Percentiles rank a stretch among this genome's conserved stretches.
These are phyloP conservation scores for Fusarium coffeatum DNA, from an alignment of 2,329 filamentous ascomycete species.

Conservation along the genomic window DNA sequence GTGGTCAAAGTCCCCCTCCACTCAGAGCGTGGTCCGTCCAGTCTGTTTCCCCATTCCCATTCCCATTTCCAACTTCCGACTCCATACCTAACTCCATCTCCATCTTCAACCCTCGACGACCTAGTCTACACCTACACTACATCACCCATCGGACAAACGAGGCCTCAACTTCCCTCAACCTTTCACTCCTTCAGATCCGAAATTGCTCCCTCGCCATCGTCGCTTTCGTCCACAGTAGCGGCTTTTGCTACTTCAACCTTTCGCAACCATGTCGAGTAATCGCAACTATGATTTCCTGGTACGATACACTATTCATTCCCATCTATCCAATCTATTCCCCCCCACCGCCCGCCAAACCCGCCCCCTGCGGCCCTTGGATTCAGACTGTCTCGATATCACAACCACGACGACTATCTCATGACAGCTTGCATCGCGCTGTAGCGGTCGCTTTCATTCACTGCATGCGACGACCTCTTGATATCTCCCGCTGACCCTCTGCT, in stretches of 20 bases:
- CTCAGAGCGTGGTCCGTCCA: background rate
- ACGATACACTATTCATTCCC: conserved; percentile 53
- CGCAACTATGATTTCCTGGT: conserved; percentile 99
- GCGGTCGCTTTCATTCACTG: background rate
- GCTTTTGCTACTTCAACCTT: conserved; percentile 33
- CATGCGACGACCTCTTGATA: conserved; percentile 1
- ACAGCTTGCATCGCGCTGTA: conserved; percentile 7
- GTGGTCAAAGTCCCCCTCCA: background rate
- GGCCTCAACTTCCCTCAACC: conserved; percentile 3
- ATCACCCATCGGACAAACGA: conserved; percentile 11
- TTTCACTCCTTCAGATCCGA: conserved; percentile 24
- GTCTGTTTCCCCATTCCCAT: conserved; percentile 17
- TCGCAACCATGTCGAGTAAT: conserved; percentile 85
- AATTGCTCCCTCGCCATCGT: conserved; percentile 24
- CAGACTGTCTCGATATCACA: conserved; percentile 17
- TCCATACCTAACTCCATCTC: conserved; percentile 36
- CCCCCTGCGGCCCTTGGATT: conserved; percentile 28
- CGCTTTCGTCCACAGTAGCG: conserved; percentile 28
- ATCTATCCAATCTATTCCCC: conserved; percentile 34
- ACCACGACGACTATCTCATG: conserved; percentile 15
- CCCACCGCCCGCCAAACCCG: conserved; percentile 36
- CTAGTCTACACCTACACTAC: conserved; percentile 7
- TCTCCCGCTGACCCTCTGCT: conserved; percentile 25
- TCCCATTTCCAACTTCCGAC: conserved; percentile 12
- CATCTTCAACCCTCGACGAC: conserved; percentile 39